phyloP scores from a whole-genome alignment of 2,329 filamentous ascomycete genomes.

The Mycosphaerella sp. region DNA sequence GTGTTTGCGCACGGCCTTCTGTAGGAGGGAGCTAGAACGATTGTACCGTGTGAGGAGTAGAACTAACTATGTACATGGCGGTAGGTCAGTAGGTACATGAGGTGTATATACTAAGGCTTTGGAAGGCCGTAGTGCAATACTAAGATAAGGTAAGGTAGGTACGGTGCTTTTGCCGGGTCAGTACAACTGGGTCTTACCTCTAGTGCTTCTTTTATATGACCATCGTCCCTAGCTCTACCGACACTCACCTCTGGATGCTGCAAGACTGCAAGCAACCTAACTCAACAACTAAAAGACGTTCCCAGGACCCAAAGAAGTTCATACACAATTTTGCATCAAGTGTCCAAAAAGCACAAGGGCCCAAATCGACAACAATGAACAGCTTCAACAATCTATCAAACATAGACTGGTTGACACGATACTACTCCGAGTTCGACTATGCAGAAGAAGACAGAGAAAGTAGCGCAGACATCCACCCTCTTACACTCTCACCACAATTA shows the following conservation, averaged over 20 bases:
- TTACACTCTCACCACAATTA: conserved; percentile 12
- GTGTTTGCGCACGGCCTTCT: conserved; percentile 1
- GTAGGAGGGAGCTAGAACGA: background rate
- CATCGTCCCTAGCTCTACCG: too few species aligned
- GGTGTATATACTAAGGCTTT: background rate
- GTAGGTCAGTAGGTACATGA: too few species aligned
- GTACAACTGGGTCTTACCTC: background rate
- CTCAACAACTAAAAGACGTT: background rate
- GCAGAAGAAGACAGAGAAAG: too few species aligned
- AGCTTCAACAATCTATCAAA: background rate
- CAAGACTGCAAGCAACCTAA: too few species aligned
- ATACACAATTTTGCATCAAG: background rate
- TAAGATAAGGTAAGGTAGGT: background rate
- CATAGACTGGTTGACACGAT: background rate
- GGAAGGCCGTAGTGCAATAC: background rate
- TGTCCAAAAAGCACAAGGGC: background rate
- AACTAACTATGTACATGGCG: too few species aligned
- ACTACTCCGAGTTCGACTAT: background rate
- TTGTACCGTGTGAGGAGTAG: background rate
- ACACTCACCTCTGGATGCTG: too few species aligned
- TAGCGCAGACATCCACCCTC: background rate
- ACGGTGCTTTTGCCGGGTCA: conserved; percentile 8
- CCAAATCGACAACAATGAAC: background rate
- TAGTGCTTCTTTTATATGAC: too few species aligned
- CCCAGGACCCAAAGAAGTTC: too few species aligned